Evolutionary conservation across 108 stramenopile species (phyloP).

Genomic region (Schizochytrium sp.): DNA sequence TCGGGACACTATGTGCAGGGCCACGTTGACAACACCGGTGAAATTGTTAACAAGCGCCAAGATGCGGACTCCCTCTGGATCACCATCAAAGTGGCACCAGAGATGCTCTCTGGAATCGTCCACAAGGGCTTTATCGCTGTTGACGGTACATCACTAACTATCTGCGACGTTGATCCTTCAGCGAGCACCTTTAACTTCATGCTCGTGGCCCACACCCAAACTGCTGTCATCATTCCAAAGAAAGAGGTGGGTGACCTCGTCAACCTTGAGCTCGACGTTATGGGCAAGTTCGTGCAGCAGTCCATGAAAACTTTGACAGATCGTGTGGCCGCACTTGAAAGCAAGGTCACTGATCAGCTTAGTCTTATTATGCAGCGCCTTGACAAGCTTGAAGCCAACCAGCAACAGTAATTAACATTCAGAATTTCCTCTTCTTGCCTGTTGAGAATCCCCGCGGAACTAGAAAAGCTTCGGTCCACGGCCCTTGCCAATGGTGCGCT

Average conservation of each 20-base stretch:
- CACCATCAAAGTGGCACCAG: constrained; percentile 80
- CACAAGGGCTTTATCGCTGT: constrained; percentile 98
- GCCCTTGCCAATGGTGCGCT: no score
- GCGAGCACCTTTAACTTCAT: constrained; percentile 94
- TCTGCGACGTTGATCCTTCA: constrained; percentile 84
- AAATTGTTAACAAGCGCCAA: constrained; percentile 80
- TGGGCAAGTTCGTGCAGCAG: constrained; percentile 87
- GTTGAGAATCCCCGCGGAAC: no score
- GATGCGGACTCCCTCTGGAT: constrained; percentile 92
- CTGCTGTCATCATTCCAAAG: constrained; percentile 86
- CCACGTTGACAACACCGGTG: constrained; percentile 93
- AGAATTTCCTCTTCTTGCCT: no score
- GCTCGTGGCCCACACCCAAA: constrained; percentile 98
- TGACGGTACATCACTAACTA: constrained; percentile 95
- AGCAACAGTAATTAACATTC: no score
- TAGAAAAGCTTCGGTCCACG: no score
- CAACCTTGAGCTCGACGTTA: constrained; percentile 95
- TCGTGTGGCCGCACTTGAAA: constrained; percentile 8
- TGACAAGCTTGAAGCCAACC: not conserved
- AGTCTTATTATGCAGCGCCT: constrained; percentile 17
- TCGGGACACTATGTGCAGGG: constrained; percentile 98
- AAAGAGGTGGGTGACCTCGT: constrained; percentile 83
- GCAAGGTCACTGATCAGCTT: not conserved
- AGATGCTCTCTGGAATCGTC: constrained; percentile 89
- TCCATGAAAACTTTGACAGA: constrained; percentile 17